Evolutionary conservation across 148 eudicot genomes (phyloP).

Genomic region (Arbutus unedo): DNA sequence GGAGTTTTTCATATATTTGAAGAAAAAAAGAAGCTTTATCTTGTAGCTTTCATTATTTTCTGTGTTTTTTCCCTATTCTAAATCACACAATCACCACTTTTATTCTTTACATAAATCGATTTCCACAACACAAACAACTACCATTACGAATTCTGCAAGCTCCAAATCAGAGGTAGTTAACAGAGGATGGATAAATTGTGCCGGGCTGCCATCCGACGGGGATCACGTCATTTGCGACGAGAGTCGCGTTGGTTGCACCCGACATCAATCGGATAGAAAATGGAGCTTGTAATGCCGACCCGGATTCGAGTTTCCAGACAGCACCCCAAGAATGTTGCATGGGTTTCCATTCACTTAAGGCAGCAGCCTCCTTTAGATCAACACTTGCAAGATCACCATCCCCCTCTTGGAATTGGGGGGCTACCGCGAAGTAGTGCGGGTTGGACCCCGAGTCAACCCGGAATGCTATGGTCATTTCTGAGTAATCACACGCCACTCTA

Average conservation of each 20-base stretch:
- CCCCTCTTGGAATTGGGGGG: conserved; percentile 37
- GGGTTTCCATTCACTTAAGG: conserved; percentile 16
- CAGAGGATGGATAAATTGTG: conserved; percentile 28
- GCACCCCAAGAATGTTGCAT: conserved; percentile 51
- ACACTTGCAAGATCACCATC: conserved; percentile 41
- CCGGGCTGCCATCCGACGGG: conserved; percentile 43
- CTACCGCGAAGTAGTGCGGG: conserved; percentile 31
- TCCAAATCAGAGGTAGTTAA: conserved; percentile 26
- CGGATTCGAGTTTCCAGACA: conserved; percentile 38
- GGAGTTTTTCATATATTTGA: background rate
- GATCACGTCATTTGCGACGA: conserved; percentile 39
- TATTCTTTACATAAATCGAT: too few relatives aligned
- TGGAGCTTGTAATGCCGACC: conserved; percentile 28
- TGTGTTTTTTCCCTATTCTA: background rate
- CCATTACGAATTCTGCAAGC: background rate
- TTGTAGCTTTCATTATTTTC: background rate
- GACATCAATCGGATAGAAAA: conserved; percentile 33
- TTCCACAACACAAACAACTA: too few relatives aligned
- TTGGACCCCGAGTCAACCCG: conserved; percentile 40
- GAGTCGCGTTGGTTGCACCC: conserved; percentile 6
- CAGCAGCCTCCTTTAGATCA: conserved; percentile 22
- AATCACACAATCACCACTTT: background rate
- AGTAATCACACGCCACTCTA: conserved; percentile 40
- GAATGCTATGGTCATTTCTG: conserved; percentile 31
- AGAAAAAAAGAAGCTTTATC: background rate